A percentile compares a stretch with the other conserved stretches of the same genome.
phyloP scores from a whole-genome alignment of 1,284 basidiomycete genomes.

The Nidula niveotomentosa region DNA sequence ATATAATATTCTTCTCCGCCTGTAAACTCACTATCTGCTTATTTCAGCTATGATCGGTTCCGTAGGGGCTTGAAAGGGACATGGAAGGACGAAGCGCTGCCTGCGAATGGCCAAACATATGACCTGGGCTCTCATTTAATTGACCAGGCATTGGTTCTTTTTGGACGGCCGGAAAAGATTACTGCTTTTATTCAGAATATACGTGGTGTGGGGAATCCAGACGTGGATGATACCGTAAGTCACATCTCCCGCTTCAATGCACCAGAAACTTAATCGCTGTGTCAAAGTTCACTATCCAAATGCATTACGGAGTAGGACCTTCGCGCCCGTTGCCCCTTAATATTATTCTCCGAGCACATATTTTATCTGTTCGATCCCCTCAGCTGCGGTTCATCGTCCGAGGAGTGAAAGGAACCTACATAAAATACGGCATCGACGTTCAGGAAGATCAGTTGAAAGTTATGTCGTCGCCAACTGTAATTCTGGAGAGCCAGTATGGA shows the following conservation, averaged over 20 bases:
- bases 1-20: background rate
- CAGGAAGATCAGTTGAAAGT: constrained; percentile 74
- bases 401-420: constrained; percentile 70
- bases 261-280: constrained; percentile 5
- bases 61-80: constrained; percentile 65
- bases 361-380: constrained; percentile 61
- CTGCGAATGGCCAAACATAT: constrained; percentile 56
- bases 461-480: constrained; percentile 46
- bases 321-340: constrained; percentile 57
- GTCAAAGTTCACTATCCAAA: constrained; percentile 61
- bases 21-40: background rate
- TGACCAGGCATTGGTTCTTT: constrained; percentile 78
- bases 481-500: constrained; percentile 48
- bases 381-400: constrained; percentile 74
- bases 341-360: constrained; percentile 67
- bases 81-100: constrained; percentile 65
- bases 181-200: constrained; percentile 73
- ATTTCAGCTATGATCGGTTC: constrained; percentile 73
- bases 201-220: constrained; percentile 58
- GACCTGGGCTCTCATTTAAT: constrained; percentile 72
- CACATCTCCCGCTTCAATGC: background rate
- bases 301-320: constrained; percentile 53
- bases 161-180: constrained; percentile 71
- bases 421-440: constrained; percentile 77
- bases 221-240: constrained; percentile 69